phyloP scores from a whole-genome alignment of 192 early-diverging fungal species.

The Coemansia sp. region DNA sequence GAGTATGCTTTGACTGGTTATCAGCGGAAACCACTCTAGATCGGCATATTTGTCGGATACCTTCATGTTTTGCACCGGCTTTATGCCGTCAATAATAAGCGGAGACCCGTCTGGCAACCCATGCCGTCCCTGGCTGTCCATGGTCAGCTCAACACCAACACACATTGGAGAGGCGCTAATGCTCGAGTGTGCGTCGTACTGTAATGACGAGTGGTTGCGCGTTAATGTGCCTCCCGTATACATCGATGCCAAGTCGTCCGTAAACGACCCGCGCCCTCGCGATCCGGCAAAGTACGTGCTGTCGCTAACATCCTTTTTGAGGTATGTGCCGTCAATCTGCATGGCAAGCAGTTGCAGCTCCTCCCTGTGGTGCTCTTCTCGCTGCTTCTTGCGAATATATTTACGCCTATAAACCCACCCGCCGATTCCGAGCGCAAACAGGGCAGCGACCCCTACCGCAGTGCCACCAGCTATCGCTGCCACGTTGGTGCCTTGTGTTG shows the following conservation, averaged over 20 bases:
- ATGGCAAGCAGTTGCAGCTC: slow-evolving; percentile 47
- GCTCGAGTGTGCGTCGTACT: slow-evolving; percentile 8
- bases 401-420: slow-evolving; percentile 39
- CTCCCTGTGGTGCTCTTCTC: slow-evolving; percentile 42
- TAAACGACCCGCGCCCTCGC: slow-evolving; percentile 18
- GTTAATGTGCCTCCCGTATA: slow-evolving; percentile 38
- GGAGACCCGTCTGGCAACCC: slow-evolving; percentile 49
- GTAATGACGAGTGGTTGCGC: slow-evolving; percentile 18
- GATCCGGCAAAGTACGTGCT: slow-evolving; percentile 20
- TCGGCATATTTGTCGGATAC: slow-evolving; percentile 44
- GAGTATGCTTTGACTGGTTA: slow-evolving; percentile 28
- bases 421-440: slow-evolving; percentile 17
- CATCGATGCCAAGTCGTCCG: slow-evolving; percentile 44
- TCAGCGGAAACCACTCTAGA: slow-evolving; percentile 50
- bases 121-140: slow-evolving; percentile 44
- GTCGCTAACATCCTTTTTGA: slow-evolving; percentile 19
- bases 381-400: slow-evolving; percentile 31
- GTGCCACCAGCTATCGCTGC: slow-evolving; percentile 34
- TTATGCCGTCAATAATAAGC: slow-evolving; percentile 25
- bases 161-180: slow-evolving; percentile 8
- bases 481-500: slow-evolving; percentile 8
- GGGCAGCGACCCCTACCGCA: slow-evolving; percentile 21
- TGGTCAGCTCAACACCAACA: slow-evolving; percentile 26
- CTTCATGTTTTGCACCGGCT: slow-evolving; percentile 38
- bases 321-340: slow-evolving; percentile 43